These are phyloP conservation scores for Dothistroma pini DNA, from an alignment of 2,329 filamentous ascomycete species.

Conservation along the genomic window DNA sequence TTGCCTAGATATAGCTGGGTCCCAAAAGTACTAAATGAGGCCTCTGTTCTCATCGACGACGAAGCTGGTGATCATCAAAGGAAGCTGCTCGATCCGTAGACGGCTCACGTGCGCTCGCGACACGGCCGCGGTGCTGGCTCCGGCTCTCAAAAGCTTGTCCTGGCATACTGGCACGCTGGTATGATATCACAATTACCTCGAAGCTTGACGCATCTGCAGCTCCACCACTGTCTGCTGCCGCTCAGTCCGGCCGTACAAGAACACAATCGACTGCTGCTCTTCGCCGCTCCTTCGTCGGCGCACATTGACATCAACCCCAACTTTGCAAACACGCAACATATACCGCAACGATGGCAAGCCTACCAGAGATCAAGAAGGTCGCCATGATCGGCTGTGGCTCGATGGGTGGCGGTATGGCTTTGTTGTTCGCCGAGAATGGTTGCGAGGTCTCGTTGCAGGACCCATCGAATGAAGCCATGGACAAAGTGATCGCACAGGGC, in stretches of 20 bases:
- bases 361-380: slow-evolving; percentile 39
- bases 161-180: not conserved
- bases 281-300: not conserved
- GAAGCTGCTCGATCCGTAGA: not conserved
- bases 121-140: not conserved
- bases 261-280: not conserved
- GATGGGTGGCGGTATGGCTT: slow-evolving; percentile 59
- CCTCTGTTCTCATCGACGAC: not conserved
- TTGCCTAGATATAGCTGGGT: not conserved
- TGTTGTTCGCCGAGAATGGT: slow-evolving; percentile 57
- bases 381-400: slow-evolving; percentile 57
- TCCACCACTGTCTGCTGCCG: not conserved
- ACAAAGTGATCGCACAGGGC: slow-evolving; percentile 41
- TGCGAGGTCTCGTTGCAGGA: slow-evolving; percentile 55
- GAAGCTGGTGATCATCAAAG: not conserved
- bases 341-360: slow-evolving; percentile 12
- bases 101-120: slow-evolving; percentile 5
- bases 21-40: not conserved
- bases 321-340: not conserved
- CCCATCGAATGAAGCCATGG: slow-evolving; percentile 49
- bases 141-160: not conserved
- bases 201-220: slow-evolving; percentile 8
- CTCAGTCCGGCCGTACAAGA: not conserved
- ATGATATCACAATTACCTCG: slow-evolving; percentile 16
- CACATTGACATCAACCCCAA: not conserved